A percentile compares a stretch with the other conserved stretches of the same genome.
Evolutionary conservation across 371 early-diverging fungal species (phyloP).

Genomic region (Batkoa obscura): DNA sequence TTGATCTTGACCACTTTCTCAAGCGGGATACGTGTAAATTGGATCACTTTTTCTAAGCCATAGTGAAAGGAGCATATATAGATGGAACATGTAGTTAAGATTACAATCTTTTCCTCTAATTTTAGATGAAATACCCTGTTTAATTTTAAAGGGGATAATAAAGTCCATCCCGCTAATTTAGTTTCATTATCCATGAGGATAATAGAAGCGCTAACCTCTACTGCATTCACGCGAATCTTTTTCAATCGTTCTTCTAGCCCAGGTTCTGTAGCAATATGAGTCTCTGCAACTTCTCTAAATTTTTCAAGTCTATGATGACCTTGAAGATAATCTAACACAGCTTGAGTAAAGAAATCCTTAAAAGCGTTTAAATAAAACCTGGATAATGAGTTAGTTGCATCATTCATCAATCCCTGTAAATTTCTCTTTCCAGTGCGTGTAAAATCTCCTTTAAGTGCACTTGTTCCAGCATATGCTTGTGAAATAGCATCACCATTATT

Average conservation of each 20-base stretch:
- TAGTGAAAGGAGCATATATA: slow-evolving; percentile 57
- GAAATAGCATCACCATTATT: slow-evolving; percentile 90
- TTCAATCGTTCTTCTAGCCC: slow-evolving; percentile 25
- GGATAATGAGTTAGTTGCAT: slow-evolving; percentile 46
- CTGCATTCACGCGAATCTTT: slow-evolving; percentile 25
- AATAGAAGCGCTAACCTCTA: slow-evolving; percentile 30
- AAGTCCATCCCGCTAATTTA: slow-evolving; percentile 31
- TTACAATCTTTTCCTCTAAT: slow-evolving; percentile 42
- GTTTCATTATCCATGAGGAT: slow-evolving; percentile 36
- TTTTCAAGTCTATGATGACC: slow-evolving; percentile 14
- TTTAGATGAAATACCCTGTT: slow-evolving; percentile 13
- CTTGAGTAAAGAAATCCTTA: slow-evolving; percentile 34
- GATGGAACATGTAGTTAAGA: slow-evolving; percentile 40
- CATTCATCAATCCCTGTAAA: slow-evolving; percentile 47
- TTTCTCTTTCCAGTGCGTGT: slow-evolving; percentile 78
- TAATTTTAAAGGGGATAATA: slow-evolving; percentile 27
- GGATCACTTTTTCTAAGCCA: slow-evolving; percentile 43
- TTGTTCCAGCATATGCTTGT: slow-evolving; percentile 94
- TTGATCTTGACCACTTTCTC: slow-evolving; percentile 31
- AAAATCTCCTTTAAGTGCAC: slow-evolving; percentile 83
- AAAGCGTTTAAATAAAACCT: slow-evolving; percentile 49
- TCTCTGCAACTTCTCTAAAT: slow-evolving; percentile 17
- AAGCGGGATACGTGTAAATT: slow-evolving; percentile 37
- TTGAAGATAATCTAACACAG: slow-evolving; percentile 18
- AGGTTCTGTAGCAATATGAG: slow-evolving; percentile 22